Conservation (phyloP, 2,329 filamentous ascomycete genomes). For the Ophioceras dolichostomum region DNA sequence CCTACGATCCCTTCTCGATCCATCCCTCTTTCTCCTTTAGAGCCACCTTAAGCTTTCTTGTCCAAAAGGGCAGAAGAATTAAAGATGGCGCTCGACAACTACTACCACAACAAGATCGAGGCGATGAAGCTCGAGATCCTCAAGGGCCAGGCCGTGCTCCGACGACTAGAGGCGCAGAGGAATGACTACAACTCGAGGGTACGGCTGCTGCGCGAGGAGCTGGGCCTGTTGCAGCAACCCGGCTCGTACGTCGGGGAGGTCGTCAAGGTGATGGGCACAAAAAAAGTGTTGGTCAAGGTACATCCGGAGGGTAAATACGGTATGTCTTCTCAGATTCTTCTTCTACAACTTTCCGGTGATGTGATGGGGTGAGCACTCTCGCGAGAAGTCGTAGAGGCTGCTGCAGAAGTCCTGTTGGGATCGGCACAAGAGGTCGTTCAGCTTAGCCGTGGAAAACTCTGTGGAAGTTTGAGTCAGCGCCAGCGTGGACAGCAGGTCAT, state of each 20-base stretch:
- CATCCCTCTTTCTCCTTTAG: no score
- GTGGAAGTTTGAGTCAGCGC: no score
- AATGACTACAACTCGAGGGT: conserved; percentile 99
- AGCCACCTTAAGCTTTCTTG: no score
- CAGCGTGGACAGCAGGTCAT: no score
- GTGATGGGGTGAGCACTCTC: no score
- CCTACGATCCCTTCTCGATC: no score
- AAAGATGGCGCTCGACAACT: conserved; percentile 97
- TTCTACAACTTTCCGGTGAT: no score
- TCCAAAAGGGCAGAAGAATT: no score
- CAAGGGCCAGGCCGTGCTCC: conserved; percentile 90
- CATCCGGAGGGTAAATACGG: conserved; percentile 99
- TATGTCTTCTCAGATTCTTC: conserved; percentile 28
- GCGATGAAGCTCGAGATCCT: conserved; percentile 99
- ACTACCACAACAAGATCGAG: conserved; percentile 99
- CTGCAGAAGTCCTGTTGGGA: no score
- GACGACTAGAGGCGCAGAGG: conserved; percentile 89
- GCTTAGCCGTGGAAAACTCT: no score
- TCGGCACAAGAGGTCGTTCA: no score
- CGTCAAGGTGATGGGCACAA: conserved; percentile 99
- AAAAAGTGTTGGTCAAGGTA: conserved; percentile 98
- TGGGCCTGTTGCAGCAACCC: conserved; percentile 90
- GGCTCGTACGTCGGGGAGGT: conserved; percentile 98
- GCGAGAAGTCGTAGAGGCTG: no score
- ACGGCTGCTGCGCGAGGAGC: conserved; percentile 84